Evolutionary conservation across 768 basidiomycete genomes (phyloP).

Genomic region (Pleurotus ostreatus): DNA sequence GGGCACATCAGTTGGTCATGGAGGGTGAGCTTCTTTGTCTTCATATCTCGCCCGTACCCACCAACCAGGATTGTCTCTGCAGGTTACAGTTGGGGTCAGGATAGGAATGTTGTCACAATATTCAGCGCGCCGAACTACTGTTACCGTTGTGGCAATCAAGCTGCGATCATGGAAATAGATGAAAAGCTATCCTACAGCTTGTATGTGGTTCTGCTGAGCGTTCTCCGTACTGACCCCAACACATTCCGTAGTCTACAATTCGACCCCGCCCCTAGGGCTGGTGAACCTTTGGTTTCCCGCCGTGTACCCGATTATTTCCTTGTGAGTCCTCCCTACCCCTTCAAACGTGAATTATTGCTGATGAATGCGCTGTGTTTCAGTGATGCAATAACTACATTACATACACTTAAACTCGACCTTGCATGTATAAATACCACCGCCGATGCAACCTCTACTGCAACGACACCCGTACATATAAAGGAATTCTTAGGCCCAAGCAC

Average conservation of each 20-base stretch:
- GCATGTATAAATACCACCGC: slow-evolving; percentile 7
- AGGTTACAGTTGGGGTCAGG: slow-evolving; percentile 98
- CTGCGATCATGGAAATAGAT: slow-evolving; percentile 99
- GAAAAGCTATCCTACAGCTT: slow-evolving; percentile 95
- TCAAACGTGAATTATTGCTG: not conserved
- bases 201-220: slow-evolving; percentile 39
- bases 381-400: slow-evolving; percentile 6
- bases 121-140: slow-evolving; percentile 99
- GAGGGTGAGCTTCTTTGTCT: slow-evolving; percentile 65
- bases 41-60: not conserved
- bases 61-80: not conserved
- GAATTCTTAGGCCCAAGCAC: too few relatives aligned
- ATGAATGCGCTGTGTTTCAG: not conserved
- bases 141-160: slow-evolving; percentile 99
- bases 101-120: slow-evolving; percentile 98
- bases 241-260: slow-evolving; percentile 82
- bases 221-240: slow-evolving; percentile 7
- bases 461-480: not conserved
- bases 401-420: slow-evolving; percentile 1
- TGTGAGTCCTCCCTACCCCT: slow-evolving; percentile 39
- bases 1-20: slow-evolving; percentile 95
- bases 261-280: slow-evolving; percentile 97
- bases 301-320: slow-evolving; percentile 94
- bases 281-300: slow-evolving; percentile 95
- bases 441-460: not conserved